These are phyloP conservation scores for Nothophaeocryptopus gaeumannii DNA, from an alignment of 2,329 filamentous ascomycete species.

Conservation along the genomic window DNA sequence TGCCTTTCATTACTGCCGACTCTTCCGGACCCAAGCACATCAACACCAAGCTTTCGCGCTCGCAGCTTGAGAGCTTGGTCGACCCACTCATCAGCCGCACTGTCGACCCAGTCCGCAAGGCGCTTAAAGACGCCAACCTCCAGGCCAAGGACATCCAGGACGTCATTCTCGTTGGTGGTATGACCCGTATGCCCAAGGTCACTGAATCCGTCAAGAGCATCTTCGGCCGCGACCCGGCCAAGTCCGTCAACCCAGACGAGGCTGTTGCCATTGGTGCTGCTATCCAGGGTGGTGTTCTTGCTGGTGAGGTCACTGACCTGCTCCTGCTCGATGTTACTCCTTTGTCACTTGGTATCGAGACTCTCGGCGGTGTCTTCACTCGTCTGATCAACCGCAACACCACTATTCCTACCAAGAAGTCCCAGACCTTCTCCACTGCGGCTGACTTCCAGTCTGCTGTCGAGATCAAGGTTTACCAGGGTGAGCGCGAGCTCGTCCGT, in stretches of 20 bases:
- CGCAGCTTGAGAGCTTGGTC: slow-evolving; percentile 90
- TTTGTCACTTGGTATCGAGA: slow-evolving; percentile 96
- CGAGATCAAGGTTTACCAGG: slow-evolving; percentile 99
- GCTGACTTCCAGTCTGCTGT: slow-evolving; percentile 98
- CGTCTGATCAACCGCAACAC: slow-evolving; percentile 99
- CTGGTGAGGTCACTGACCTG: slow-evolving; percentile 94
- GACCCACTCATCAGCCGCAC: slow-evolving; percentile 84
- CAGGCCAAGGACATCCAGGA: slow-evolving; percentile 93
- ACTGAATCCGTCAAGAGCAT: slow-evolving; percentile 92
- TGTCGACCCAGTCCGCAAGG: slow-evolving; percentile 91
- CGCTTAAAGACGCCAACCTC: slow-evolving; percentile 90
- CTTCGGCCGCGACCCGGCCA: slow-evolving; percentile 93
- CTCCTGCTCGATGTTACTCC: slow-evolving; percentile 94
- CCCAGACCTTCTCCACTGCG: slow-evolving; percentile 94
- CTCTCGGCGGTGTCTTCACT: slow-evolving; percentile 95
- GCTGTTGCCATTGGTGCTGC: slow-evolving; percentile 96
- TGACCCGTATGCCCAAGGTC: slow-evolving; percentile 99
- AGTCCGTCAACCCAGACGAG: slow-evolving; percentile 98
- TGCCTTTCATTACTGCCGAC: slow-evolving; percentile 97
- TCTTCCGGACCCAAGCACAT: slow-evolving; percentile 97
- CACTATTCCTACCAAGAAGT: slow-evolving; percentile 99
- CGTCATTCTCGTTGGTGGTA: slow-evolving; percentile 96
- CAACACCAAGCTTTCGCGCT: slow-evolving; percentile 87
- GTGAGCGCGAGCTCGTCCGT: slow-evolving; percentile 96
- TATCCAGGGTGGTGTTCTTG: slow-evolving; percentile 93